These are phyloP conservation scores for Trypanosoma rangeli DNA, from an alignment of 208 protist genomes.

Conservation along the genomic window DNA sequence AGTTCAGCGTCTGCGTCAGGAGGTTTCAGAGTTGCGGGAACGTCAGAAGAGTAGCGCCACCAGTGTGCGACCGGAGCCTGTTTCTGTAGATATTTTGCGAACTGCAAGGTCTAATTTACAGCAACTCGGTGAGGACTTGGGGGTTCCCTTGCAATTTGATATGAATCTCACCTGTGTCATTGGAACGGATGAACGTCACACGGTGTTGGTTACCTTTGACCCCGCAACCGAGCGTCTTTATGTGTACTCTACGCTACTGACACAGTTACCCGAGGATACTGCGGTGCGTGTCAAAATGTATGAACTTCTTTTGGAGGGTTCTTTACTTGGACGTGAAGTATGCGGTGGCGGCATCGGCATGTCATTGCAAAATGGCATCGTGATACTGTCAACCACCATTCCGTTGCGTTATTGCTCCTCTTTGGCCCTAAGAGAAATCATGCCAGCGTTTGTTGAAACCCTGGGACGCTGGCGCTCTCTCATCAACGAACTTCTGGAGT, in stretches of 20 bases:
- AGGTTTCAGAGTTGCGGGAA: conserved; percentile 24
- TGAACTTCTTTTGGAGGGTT: conserved; percentile 75
- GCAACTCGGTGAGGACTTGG: conserved; percentile 45
- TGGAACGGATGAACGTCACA: conserved; percentile 60
- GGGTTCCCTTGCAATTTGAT: conserved; percentile 63
- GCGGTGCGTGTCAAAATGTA: conserved; percentile 66
- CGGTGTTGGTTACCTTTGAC: conserved; percentile 75
- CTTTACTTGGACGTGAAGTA: conserved; percentile 76
- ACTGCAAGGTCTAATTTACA: conserved; percentile 58
- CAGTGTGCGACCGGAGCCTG: neutral
- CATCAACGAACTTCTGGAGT: conserved; percentile 47
- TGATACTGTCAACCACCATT: conserved; percentile 68
- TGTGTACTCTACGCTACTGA: conserved; percentile 75
- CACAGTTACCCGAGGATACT: conserved; percentile 41
- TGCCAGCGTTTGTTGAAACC: conserved; percentile 73
- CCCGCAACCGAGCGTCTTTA: conserved; percentile 75
- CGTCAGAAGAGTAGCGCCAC: conserved; percentile 8
- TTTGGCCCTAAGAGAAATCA: conserved; percentile 47
- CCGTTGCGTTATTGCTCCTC: conserved; percentile 40
- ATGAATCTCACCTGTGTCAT: conserved; percentile 72
- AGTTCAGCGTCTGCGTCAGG: conserved; percentile 31
- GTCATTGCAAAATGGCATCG: conserved; percentile 56
- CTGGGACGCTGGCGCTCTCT: conserved; percentile 64
- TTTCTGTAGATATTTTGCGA: conserved; percentile 33
- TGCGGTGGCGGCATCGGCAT: conserved; percentile 76